Evolutionary conservation across 2,329 filamentous ascomycete species (phyloP).

Genomic region (Penicillium capsulatum): DNA sequence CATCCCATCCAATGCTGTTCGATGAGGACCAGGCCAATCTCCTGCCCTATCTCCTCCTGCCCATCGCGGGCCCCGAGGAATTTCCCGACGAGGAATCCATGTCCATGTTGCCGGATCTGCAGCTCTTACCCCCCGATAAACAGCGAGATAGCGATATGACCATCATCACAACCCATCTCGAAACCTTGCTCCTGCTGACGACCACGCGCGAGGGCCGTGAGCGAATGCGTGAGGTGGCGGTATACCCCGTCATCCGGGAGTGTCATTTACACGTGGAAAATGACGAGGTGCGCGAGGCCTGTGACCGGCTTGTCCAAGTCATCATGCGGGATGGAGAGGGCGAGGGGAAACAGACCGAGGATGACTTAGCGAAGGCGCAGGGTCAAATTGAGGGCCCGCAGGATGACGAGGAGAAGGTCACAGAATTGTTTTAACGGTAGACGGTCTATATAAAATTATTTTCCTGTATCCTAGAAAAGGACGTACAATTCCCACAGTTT

Average conservation of each 20-base stretch:
- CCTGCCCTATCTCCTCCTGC: constrained; percentile 81
- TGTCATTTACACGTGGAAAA: constrained; percentile 73
- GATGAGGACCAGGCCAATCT: constrained; percentile 70
- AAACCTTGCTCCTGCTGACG: constrained; percentile 79
- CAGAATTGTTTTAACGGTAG: constrained; percentile 42
- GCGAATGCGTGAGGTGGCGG: constrained; percentile 67
- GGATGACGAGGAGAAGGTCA: constrained; percentile 45
- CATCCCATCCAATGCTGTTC: constrained; percentile 67
- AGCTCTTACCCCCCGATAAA: constrained; percentile 86
- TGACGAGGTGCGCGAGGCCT: constrained; percentile 76
- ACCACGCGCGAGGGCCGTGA: constrained; percentile 73
- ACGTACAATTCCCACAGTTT: too few relatives aligned
- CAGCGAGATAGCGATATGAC: constrained; percentile 69
- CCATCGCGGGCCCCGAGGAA: constrained; percentile 82
- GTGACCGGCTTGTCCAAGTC: constrained; percentile 85
- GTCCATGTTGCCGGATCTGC: constrained; percentile 83
- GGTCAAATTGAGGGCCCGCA: constrained; percentile 26
- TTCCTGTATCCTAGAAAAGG: too few relatives aligned
- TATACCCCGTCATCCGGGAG: constrained; percentile 87
- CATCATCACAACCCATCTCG: constrained; percentile 81
- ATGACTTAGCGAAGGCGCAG: constrained; percentile 41
- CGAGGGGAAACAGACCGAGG: constrained; percentile 42
- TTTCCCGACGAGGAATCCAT: constrained; percentile 82
- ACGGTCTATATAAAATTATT: too few relatives aligned
- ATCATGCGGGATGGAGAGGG: constrained; percentile 74